Evolutionary conservation across 306 rosid species (phyloP), one percentile per base, ranked within the genome.

Genomic region (Lathyrus sativus): DNA sequence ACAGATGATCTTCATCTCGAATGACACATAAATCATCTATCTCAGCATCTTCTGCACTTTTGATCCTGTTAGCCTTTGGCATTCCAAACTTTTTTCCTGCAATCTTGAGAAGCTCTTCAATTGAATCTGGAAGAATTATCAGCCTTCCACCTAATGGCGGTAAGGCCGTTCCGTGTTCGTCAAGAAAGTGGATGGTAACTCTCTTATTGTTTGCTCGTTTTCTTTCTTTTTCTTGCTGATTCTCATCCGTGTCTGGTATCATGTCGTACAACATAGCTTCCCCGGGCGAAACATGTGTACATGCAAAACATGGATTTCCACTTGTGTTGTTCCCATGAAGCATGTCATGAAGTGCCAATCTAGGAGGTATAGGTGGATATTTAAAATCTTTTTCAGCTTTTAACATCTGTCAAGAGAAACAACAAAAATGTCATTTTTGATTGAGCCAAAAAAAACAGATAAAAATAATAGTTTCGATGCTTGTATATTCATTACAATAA

Each of bases 1-100:
- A 87, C 71, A 91, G 83, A 79, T 85, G 96, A 80, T 91, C 97
- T 4, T 89, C 87, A 18, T 91, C 96, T 66, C 89, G 74, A 76
- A 91, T 83, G 68, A 88, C 93, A 70, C 79, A 72, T n/a, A 84
- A 65, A 68, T 91, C 97, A 75, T 89, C 97, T 60, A 91, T 89
- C 78, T 91, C 97, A 41, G 95, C 95, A 26, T 91, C 82, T 57
- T 91, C 96, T 42, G 75, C 60, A 35, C 29, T 89, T 11, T 78
- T 42, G 15, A 89, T 82, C 67, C 77, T 87, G 11, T 74, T 67
- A 9, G 87, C 81, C 77, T 73, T 77, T 68, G 15, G 5, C 68
- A 72, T 81, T 77, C 88, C 85, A 66, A 85, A 88, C 70, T 91
- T 91, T 43, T 88, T 87, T 75, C 93, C 97, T 88, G 85, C 89